Conservation (phyloP, 495 filamentous ascomycete species). For the Talaromyces nanjingensis region DNA sequence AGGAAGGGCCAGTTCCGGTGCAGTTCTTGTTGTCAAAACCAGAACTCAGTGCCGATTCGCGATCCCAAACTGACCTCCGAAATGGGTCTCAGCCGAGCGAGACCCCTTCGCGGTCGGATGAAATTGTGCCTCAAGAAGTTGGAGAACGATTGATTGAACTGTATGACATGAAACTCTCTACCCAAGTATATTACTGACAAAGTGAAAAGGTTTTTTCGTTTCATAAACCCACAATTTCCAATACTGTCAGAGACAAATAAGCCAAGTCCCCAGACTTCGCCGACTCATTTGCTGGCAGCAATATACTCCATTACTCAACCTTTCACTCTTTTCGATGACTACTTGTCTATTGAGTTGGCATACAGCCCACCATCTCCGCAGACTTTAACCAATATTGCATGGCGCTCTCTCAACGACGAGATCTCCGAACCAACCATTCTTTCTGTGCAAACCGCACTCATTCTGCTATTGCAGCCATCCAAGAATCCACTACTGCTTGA, state of each 20-base stretch:
- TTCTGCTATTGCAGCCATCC: neutral
- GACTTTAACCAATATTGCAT: neutral
- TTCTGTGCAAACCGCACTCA: constrained; percentile 1
- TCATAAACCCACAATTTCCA: constrained; percentile 5
- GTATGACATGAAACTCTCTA: neutral
- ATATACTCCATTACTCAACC: constrained; percentile 4
- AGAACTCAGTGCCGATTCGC: neutral
- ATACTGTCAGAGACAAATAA: neutral
- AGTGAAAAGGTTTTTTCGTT: neutral
- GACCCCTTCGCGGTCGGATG: neutral
- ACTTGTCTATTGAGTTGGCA: neutral
- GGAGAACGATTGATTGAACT: constrained; percentile 4
- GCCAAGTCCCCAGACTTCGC: neutral
- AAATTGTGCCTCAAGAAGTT: constrained; percentile 1
- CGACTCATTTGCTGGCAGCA: neutral
- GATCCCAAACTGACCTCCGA: neutral
- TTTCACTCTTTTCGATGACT: neutral
- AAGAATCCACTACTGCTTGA: constrained; percentile 3
- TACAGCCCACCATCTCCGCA: neutral
- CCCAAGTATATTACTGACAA: neutral
- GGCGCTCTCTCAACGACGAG: constrained; percentile 4
- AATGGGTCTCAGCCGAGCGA: neutral
- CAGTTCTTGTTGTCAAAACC: constrained; percentile 1
- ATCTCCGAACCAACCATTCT: constrained; percentile 1
- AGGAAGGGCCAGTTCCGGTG: neutral